Base-by-base conservation (phyloP, 2,329 filamentous ascomycete genomes). In the Leptographium radiaticola region DNA sequence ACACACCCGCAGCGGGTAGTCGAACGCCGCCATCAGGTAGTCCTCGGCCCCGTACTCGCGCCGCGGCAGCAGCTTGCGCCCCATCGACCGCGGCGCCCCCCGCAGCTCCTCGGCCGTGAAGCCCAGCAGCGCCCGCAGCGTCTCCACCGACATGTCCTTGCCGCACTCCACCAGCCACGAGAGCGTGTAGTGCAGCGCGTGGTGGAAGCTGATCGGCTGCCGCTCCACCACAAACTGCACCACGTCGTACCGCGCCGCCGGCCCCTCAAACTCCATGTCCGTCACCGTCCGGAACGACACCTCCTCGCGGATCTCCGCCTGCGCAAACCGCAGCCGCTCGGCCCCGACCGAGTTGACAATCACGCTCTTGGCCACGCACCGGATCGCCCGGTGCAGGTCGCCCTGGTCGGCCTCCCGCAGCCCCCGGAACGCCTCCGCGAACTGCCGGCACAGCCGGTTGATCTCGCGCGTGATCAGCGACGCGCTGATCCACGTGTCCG, bases 401-500 rank as follows among this genome's bases (percentile, higher is more conserved):
- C 75, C 69, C 8, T 77, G 73, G 57, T 89, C 82, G 46, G 84
- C 77, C n/a, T 77, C 74, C 36, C 77, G 75, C 44, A 77, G 77
- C 63, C 83, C 79, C 50, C 81, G 80, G 73, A 95, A 98, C 0
- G 93, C 84, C 61, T 95, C 87, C 0, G 89, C 84, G 55, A 97
- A 85, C 62, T 93, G 86, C 58, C 90, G 79, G 63, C 91, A 95
- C 40, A 97, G 78, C 53, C 88, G 83, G 65, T 97, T 97, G 66
- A 98, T 91, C 66, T 98, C 91, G 51, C 91, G 80, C 50, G 93
- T 96, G 55, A 98, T 87, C 51, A 97, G 76, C 8, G 90, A 95
- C 4, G 93, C 91, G 55, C 88, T 94, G 52, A 98, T 97, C 93
- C 93, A 98, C 20, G 89, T 87, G 69, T 98, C 94, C 2, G 90